These are phyloP conservation scores for Myxozyma nipponensis DNA, from an alignment of 805 yeast species.

Conservation along the genomic window DNA sequence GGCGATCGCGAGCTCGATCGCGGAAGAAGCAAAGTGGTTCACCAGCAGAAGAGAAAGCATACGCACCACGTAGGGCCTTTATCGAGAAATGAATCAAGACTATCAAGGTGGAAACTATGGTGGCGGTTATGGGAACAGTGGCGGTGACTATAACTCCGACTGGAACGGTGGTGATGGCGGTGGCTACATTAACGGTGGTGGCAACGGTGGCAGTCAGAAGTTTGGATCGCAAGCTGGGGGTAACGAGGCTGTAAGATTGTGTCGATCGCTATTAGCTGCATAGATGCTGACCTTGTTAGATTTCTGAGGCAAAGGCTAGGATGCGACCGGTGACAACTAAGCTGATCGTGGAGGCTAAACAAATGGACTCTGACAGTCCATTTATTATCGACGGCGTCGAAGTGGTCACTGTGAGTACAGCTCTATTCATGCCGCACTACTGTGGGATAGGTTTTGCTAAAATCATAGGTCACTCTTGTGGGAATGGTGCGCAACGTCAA, in stretches of 20 bases:
- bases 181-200: background rate
- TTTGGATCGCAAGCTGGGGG: slow-evolving; percentile 16
- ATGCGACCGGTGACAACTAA: slow-evolving; percentile 59
- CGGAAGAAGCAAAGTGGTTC: no score
- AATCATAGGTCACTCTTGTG: slow-evolving; percentile 48
- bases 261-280: no score
- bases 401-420: slow-evolving; percentile 16
- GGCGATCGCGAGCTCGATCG: no score
- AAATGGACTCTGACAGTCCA: slow-evolving; percentile 53
- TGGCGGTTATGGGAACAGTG: slow-evolving; percentile 7
- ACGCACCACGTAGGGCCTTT: no score
- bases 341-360: slow-evolving; percentile 53
- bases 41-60: no score
- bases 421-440: background rate
- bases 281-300: slow-evolving; percentile 3
- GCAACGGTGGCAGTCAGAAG: background rate
- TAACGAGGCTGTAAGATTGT: no score
- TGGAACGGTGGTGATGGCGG: slow-evolving; percentile 10
- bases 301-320: slow-evolving; percentile 19
- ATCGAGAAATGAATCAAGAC: no score
- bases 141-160: slow-evolving; percentile 15
- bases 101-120: slow-evolving; percentile 2
- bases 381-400: slow-evolving; percentile 50
- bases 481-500: slow-evolving; percentile 55
- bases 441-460: background rate